A percentile compares a stretch with the other conserved stretches of the same genome.
Evolutionary conservation across 2,329 filamentous ascomycete species (phyloP).

Genomic region (Arthrobotrys megalospora): DNA sequence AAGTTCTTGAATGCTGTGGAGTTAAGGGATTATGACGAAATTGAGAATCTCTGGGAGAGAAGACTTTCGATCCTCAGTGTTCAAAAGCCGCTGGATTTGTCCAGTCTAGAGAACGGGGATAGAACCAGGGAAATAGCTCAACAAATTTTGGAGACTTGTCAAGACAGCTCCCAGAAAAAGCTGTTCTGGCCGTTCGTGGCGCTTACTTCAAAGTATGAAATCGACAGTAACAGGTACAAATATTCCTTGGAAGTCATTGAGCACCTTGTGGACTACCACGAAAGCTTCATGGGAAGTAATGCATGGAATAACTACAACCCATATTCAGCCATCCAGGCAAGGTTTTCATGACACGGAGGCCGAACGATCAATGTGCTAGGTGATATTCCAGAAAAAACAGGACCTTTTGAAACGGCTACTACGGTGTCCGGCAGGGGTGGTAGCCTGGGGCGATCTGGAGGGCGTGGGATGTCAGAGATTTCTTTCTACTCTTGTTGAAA

Average conservation of each 20-base stretch:
- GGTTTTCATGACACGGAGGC: not conserved
- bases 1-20: conserved; percentile 13
- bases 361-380: not conserved
- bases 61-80: not conserved
- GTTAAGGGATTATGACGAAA: not conserved
- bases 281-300: not conserved
- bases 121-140: not conserved
- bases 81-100: not conserved
- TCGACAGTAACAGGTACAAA: not conserved
- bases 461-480: not conserved
- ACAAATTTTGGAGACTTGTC: conserved; percentile 13
- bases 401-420: conserved; percentile 1
- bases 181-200: conserved; percentile 12
- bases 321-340: not conserved
- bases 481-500: not conserved
- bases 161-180: too few species aligned
- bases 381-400: not conserved
- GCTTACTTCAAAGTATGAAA: not conserved
- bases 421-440: not conserved
- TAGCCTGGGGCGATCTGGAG: not conserved
- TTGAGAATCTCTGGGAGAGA: not conserved
- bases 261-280: not conserved
- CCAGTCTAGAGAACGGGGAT: not conserved
- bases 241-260: not conserved
- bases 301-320: not conserved